A percentile compares a stretch with the other conserved stretches of the same genome.
phyloP scores from a whole-genome alignment of 192 early-diverging fungal genomes.

The Pilobolus umbonatus region DNA sequence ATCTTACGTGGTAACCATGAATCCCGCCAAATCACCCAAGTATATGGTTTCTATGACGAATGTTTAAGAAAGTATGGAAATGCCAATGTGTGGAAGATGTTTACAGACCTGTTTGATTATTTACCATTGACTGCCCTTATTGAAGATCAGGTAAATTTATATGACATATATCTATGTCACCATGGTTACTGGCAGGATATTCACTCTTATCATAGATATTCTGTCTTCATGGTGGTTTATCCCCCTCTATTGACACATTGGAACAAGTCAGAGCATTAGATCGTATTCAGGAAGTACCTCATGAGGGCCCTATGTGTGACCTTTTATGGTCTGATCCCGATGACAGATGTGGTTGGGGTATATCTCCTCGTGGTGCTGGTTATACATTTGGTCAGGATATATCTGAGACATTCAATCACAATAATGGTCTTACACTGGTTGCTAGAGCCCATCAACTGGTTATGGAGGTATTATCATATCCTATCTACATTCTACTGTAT shows the following conservation, averaged over 20 bases:
- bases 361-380: slow-evolving; percentile 80
- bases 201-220: slow-evolving; percentile 74
- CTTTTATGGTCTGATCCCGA: slow-evolving; percentile 87
- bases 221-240: slow-evolving; percentile 97
- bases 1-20: slow-evolving; percentile 99
- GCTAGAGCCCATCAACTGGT: slow-evolving; percentile 93
- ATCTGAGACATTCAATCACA: slow-evolving; percentile 84
- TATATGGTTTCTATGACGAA: slow-evolving; percentile 99
- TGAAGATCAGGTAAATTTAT: slow-evolving; percentile 81
- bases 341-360: slow-evolving; percentile 84
- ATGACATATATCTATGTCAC: no score
- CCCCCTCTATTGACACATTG: slow-evolving; percentile 90
- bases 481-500: neutral
- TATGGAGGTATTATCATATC: slow-evolving; percentile 59
- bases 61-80: slow-evolving; percentile 97
- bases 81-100: slow-evolving; percentile 97
- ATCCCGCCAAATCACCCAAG: slow-evolving; percentile 97
- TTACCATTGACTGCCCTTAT: slow-evolving; percentile 94
- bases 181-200: no score
- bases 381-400: slow-evolving; percentile 91
- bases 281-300: slow-evolving; percentile 88
- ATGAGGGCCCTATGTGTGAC: slow-evolving; percentile 86
- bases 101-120: slow-evolving; percentile 98
- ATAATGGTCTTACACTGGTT: slow-evolving; percentile 95
- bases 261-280: slow-evolving; percentile 96